Conservation (phyloP, 768 basidiomycete genomes). For the Austroboletus eburneus region DNA sequence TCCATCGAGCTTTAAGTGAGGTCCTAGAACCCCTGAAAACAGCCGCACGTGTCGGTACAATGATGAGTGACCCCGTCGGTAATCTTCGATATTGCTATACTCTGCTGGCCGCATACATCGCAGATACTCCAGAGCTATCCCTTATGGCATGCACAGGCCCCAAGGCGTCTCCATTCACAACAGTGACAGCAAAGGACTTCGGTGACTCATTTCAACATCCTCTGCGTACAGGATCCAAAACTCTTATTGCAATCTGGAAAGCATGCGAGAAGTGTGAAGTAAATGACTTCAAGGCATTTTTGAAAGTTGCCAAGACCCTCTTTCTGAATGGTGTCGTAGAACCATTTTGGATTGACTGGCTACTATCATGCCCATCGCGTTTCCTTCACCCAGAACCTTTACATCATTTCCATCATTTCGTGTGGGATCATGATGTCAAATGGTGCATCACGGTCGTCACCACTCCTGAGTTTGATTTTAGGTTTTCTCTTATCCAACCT, state of each 20-base stretch:
- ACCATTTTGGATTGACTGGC: constrained; percentile 32
- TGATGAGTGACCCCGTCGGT: constrained; percentile 27
- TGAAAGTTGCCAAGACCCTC: not conserved
- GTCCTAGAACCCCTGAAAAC: constrained; percentile 28
- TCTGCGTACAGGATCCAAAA: constrained; percentile 21
- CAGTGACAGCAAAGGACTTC: constrained; percentile 29
- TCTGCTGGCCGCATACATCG: constrained; percentile 28
- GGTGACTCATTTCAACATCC: constrained; percentile 16
- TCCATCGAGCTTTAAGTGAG: constrained; percentile 23
- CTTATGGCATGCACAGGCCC: constrained; percentile 26
- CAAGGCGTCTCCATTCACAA: constrained; percentile 31
- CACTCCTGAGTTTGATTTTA: constrained; percentile 33
- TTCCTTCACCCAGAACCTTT: constrained; percentile 30
- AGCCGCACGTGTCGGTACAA: constrained; percentile 24
- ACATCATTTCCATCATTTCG: not conserved
- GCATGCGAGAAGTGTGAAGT: not conserved
- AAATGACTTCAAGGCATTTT: constrained; percentile 6
- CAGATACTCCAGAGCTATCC: constrained; percentile 31
- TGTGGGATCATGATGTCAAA: not conserved
- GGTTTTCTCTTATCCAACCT: constrained; percentile 35
- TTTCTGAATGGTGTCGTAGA: constrained; percentile 2
- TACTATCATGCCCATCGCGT: constrained; percentile 28
- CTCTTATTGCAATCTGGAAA: constrained; percentile 14
- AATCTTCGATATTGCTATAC: constrained; percentile 22
- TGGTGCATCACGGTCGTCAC: constrained; percentile 2